Evolutionary conservation across 768 basidiomycete species (phyloP).

Genomic region (Boletus vinaceobasis): DNA sequence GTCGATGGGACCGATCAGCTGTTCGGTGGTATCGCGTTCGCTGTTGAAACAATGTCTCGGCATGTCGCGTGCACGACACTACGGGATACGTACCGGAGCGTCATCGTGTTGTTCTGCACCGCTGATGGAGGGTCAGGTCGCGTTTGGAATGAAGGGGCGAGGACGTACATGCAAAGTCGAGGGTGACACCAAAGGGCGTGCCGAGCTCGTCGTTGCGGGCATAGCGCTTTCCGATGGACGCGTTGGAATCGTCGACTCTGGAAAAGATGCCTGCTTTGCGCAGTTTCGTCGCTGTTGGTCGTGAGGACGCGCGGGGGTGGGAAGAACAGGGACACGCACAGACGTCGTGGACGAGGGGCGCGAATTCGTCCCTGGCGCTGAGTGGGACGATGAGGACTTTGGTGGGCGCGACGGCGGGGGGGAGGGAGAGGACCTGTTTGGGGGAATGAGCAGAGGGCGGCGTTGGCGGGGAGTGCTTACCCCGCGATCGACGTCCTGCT

Average conservation of each 20-base stretch:
- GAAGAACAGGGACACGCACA: conserved; percentile 54
- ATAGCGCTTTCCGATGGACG: conserved; percentile 95
- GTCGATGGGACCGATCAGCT: conserved; percentile 87
- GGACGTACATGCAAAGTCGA: conserved; percentile 82
- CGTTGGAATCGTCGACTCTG: conserved; percentile 93
- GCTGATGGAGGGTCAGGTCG: conserved; percentile 44
- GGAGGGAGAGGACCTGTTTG: conserved; percentile 81
- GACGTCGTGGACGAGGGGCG: conserved; percentile 80
- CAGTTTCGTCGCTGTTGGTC: conserved; percentile 69
- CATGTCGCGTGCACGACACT: not conserved
- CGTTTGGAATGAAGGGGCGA: accelerated
- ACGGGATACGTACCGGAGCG: conserved; percentile 66
- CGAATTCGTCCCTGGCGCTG: conserved; percentile 80
- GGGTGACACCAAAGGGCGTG: conserved; percentile 93
- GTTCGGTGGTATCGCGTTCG: conserved; percentile 92
- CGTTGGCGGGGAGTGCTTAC: conserved; percentile 43
- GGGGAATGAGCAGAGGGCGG: not conserved
- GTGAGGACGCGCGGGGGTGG: not conserved
- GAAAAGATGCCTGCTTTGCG: conserved; percentile 87
- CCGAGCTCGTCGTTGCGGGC: conserved; percentile 98
- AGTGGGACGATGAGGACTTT: conserved; percentile 96
- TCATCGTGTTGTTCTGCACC: conserved; percentile 89
- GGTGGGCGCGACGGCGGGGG: conserved; percentile 87
- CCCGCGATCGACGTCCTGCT: conserved; percentile 85
- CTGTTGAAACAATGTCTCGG: conserved; percentile 37